Evolutionary conservation across 768 basidiomycete genomes (phyloP).

Genomic region (Dendrothele bispora): DNA sequence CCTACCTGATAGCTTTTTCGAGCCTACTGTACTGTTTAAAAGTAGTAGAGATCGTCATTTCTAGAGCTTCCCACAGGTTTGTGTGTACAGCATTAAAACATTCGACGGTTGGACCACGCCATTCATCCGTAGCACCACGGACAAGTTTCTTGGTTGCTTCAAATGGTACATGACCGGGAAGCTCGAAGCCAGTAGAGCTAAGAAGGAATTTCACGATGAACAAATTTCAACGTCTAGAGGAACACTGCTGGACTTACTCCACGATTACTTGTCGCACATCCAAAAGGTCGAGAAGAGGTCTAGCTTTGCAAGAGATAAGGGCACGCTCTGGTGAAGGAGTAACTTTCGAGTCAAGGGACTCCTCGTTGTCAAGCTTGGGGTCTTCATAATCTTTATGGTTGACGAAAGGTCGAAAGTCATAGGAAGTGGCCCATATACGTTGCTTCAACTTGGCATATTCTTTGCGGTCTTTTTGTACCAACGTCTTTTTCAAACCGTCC

Average conservation of each 20-base stretch:
- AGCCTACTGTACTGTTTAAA: constrained; percentile 32
- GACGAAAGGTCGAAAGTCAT: constrained; percentile 31
- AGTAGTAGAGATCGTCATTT: constrained; percentile 18
- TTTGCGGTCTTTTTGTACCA: constrained; percentile 29
- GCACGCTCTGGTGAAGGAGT: constrained; percentile 9
- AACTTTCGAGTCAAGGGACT: background rate
- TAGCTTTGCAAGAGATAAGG: constrained; percentile 6
- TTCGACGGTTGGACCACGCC: constrained; percentile 23
- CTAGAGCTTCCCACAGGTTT: constrained; percentile 12
- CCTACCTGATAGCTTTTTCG: constrained; percentile 25
- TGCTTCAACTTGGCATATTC: constrained; percentile 29
- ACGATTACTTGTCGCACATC: constrained; percentile 34
- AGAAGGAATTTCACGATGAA: background rate
- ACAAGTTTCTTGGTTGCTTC: constrained; percentile 31
- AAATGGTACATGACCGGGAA: constrained; percentile 34
- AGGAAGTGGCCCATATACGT: constrained; percentile 30
- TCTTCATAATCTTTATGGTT: background rate
- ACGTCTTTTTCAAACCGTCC: constrained; percentile 19
- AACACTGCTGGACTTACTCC: constrained; percentile 26
- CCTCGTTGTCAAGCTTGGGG: constrained; percentile 3
- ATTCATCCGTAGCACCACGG: constrained; percentile 23
- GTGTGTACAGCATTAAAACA: constrained; percentile 30
- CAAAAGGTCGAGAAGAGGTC: background rate
- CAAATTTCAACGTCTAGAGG: background rate
- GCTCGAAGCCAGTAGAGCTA: constrained; percentile 39